These are phyloP conservation scores for Zymoseptoria crescenta DNA, from an alignment of 2,329 filamentous ascomycete species.

Conservation along the genomic window DNA sequence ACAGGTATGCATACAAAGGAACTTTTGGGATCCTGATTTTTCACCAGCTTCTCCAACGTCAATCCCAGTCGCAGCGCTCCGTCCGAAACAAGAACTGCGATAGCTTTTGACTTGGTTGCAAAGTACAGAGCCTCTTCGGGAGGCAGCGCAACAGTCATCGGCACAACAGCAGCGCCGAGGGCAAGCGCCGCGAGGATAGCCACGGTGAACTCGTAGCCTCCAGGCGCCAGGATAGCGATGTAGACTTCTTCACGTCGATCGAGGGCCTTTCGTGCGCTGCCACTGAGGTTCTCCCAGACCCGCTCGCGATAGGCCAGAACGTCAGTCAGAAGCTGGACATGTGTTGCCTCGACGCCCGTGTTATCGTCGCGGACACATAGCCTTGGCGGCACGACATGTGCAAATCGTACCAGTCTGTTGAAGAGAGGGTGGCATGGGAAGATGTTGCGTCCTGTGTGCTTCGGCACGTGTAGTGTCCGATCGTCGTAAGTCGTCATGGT, in stretches of 20 bases:
- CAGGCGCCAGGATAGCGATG: slow-evolving; percentile 39
- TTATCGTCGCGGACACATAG: slow-evolving; percentile 36
- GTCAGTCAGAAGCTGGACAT: slow-evolving; percentile 39
- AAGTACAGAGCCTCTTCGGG: slow-evolving; percentile 41
- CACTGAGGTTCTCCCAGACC: slow-evolving; percentile 27
- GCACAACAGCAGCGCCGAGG: slow-evolving; percentile 41
- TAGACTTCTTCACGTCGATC: slow-evolving; percentile 34
- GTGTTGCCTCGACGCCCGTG: slow-evolving; percentile 31
- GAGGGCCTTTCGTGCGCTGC: slow-evolving; percentile 24
- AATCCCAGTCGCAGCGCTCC: slow-evolving; percentile 26
- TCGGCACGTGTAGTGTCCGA: slow-evolving; percentile 19
- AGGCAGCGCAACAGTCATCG: slow-evolving; percentile 36
- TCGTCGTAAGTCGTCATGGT: slow-evolving; percentile 18
- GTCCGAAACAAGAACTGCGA: slow-evolving; percentile 33
- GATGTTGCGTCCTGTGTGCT: slow-evolving; percentile 15
- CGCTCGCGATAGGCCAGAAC: slow-evolving; percentile 37
- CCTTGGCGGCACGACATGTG: slow-evolving; percentile 28
- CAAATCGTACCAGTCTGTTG: slow-evolving; percentile 35
- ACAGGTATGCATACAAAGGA: slow-evolving; percentile 33
- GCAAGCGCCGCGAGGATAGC: slow-evolving; percentile 42
- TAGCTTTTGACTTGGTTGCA: slow-evolving; percentile 33
- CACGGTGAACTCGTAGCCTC: slow-evolving; percentile 43
- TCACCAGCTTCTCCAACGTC: slow-evolving; percentile 24
- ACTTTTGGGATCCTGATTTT: slow-evolving; percentile 17
- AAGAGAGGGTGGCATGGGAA: slow-evolving; percentile 33